phyloP scores from a whole-genome alignment of 106 monocot genomes.

The Dendrobium catenatum region DNA sequence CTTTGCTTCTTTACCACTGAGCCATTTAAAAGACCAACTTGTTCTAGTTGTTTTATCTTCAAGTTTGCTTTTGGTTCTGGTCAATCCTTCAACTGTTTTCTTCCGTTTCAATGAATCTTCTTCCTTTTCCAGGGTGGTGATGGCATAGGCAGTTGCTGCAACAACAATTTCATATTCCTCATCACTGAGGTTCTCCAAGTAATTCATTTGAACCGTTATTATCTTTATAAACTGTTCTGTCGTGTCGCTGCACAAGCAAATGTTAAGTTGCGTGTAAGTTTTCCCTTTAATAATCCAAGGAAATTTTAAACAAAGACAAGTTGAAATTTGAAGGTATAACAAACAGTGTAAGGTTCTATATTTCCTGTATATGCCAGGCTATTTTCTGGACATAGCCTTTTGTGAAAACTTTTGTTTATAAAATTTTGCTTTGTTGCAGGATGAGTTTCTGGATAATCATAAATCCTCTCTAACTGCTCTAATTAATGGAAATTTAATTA shows the following conservation, averaged over 20 bases:
- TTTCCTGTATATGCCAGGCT: background rate
- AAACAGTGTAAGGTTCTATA: background rate
- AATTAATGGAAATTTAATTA: background rate
- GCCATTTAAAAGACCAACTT: conserved; percentile 19
- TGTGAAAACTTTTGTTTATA: background rate
- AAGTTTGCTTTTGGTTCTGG: conserved; percentile 12
- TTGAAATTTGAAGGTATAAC: too few relatives aligned
- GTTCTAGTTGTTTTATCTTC: conserved; percentile 11
- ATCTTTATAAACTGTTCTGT: background rate
- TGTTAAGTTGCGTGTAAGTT: background rate
- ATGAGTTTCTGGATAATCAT: background rate
- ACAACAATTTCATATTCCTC: conserved; percentile 18
- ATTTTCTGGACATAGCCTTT: background rate
- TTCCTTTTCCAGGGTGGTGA: conserved; percentile 12
- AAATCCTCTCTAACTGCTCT: background rate
- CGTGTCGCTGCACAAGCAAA: background rate
- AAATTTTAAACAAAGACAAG: too few relatives aligned
- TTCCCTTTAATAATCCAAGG: background rate
- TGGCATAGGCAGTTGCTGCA: conserved; percentile 24
- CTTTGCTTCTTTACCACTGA: conserved; percentile 15
- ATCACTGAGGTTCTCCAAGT: conserved; percentile 10
- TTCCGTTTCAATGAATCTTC: conserved; percentile 3
- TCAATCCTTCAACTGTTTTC: conserved; percentile 2
- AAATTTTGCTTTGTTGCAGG: background rate
- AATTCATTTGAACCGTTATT: conserved; percentile 5